These are phyloP conservation scores for Dalbergia oliveri DNA, from an alignment of 306 rosid genomes.

Conservation along the genomic window DNA sequence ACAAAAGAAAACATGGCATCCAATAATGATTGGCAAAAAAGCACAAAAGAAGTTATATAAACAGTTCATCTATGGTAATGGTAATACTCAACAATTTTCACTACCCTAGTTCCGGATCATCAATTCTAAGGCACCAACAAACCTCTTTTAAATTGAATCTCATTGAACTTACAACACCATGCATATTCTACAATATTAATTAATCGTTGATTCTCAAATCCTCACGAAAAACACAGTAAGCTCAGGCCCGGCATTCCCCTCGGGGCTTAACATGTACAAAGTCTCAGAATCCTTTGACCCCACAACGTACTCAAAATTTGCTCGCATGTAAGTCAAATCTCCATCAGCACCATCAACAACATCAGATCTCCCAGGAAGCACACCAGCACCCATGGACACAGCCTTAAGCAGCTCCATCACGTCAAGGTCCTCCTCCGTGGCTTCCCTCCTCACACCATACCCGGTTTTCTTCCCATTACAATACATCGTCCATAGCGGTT, in stretches of 20 bases:
- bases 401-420: constrained; percentile 81
- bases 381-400: constrained; percentile 86
- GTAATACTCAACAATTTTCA: no score
- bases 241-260: constrained; percentile 77
- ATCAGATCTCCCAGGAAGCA: constrained; percentile 63
- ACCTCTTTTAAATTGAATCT: neutral
- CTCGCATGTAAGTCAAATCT: constrained; percentile 72
- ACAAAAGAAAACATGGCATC: no score
- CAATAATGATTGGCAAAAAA: neutral
- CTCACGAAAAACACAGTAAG: constrained; percentile 83
- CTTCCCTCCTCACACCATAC: constrained; percentile 73
- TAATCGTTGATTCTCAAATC: constrained; percentile 39
- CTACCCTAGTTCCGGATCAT: neutral
- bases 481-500: constrained; percentile 77
- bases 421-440: constrained; percentile 66
- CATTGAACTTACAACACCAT: neutral
- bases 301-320: constrained; percentile 71
- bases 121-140: neutral
- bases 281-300: constrained; percentile 86
- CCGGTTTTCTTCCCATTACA: constrained; percentile 88
- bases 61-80: no score
- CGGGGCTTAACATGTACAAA: constrained; percentile 84
- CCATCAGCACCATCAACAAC: constrained; percentile 54
- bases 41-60: neutral
- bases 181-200: neutral